These are phyloP conservation scores for Aureobasidium mangrovei DNA, from an alignment of 2,329 filamentous ascomycete genomes.

Conservation along the genomic window DNA sequence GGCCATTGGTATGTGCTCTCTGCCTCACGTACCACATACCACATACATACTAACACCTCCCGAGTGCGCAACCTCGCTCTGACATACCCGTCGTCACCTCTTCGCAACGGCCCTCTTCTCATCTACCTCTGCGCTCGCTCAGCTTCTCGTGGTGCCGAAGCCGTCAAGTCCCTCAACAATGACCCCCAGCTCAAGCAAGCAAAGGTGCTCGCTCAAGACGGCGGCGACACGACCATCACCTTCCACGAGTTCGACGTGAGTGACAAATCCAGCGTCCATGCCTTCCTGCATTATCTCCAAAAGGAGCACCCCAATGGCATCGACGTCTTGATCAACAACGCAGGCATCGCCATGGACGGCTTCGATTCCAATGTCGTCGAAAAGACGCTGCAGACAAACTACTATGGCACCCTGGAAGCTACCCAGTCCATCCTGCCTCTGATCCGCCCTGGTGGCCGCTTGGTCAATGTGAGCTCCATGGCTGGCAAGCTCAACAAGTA, in stretches of 20 bases:
- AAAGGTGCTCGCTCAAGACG: conserved; percentile 35
- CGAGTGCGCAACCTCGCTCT: conserved; percentile 44
- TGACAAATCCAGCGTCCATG: conserved; percentile 35
- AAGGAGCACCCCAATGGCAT: conserved; percentile 40
- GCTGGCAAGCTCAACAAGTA: conserved; percentile 40
- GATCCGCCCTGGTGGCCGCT: conserved; percentile 36
- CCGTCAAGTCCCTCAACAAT: conserved; percentile 34
- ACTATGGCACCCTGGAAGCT: conserved; percentile 43
- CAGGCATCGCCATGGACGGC: conserved; percentile 40
- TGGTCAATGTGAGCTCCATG: conserved; percentile 43
- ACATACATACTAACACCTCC: conserved; percentile 16
- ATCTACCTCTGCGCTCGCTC: conserved; percentile 49
- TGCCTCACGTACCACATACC: neutral
- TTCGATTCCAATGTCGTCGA: conserved; percentile 42
- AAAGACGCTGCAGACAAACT: conserved; percentile 43
- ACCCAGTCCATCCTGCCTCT: conserved; percentile 39
- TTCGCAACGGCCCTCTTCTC: conserved; percentile 40
- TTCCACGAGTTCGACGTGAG: conserved; percentile 43
- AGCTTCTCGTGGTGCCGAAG: conserved; percentile 38
- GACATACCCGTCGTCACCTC: conserved; percentile 42
- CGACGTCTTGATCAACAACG: conserved; percentile 48
- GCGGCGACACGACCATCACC: conserved; percentile 39
- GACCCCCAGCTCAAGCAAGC: conserved; percentile 39
- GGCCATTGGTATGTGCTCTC: conserved; percentile 33
- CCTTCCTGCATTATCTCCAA: conserved; percentile 35